A percentile compares a stretch with the other conserved stretches of the same genome.
Evolutionary conservation across 176 grass and related monocot genomes (phyloP).

Genomic region (Aegilops bicornis): DNA sequence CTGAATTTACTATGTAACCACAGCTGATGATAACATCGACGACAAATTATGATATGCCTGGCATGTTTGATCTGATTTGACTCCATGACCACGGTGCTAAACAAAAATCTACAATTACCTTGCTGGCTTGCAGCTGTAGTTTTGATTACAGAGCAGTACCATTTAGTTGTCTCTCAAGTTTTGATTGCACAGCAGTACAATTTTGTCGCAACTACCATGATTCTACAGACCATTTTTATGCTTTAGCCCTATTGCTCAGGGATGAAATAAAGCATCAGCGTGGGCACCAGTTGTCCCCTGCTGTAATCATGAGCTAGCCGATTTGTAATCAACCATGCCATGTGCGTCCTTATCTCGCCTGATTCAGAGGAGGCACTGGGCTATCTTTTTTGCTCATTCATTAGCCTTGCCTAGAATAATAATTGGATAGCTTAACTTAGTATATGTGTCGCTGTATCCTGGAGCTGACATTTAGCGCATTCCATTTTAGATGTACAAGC

Average conservation of each 20-base stretch:
- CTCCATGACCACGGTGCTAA: neutral
- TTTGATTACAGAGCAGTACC: neutral
- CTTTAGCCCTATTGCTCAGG: neutral
- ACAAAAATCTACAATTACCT: neutral
- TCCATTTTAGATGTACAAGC: constrained; percentile 64
- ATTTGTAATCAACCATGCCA: neutral
- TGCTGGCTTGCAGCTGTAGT: neutral
- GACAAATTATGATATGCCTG: neutral
- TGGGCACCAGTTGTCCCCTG: neutral
- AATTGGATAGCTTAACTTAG: neutral
- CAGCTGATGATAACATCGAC: neutral
- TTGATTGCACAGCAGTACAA: neutral
- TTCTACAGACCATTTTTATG: neutral
- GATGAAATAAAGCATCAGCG: neutral
- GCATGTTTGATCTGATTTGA: neutral
- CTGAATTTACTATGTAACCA: neutral
- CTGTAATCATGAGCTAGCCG: neutral
- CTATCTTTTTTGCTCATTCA: neutral
- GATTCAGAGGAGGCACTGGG: neutral
- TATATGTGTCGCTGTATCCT: neutral
- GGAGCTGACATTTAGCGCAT: neutral
- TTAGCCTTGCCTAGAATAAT: neutral
- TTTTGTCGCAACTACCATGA: neutral
- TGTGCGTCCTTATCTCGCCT: neutral
- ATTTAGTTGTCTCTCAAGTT: neutral